Conservation (phyloP, 257 asterid species). For the Plectranthus barbatus region DNA sequence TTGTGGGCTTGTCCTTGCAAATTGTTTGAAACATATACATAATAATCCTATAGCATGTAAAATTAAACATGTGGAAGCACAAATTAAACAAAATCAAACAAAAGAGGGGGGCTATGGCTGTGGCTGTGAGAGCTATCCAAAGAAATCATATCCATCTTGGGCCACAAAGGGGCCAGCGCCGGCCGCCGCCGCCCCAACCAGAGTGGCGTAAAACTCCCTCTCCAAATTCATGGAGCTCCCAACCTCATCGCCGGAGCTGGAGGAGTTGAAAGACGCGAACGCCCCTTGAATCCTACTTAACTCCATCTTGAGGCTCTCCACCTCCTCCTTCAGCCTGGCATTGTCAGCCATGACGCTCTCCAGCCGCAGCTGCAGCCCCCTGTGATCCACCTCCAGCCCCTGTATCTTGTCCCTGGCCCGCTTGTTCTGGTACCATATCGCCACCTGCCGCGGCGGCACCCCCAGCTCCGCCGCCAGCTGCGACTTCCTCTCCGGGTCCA, state of each 20-base stretch:
- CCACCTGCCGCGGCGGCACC: slow-evolving; percentile 49
- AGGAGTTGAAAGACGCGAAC: slow-evolving; percentile 22
- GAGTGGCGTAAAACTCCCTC: slow-evolving; percentile 34
- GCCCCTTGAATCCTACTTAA: slow-evolving; percentile 28
- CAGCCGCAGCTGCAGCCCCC: slow-evolving; percentile 29
- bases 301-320: slow-evolving; percentile 37
- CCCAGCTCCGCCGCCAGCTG: slow-evolving; percentile 51
- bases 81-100: too few relatives aligned
- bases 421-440: slow-evolving; percentile 71
- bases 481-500: slow-evolving; percentile 42
- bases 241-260: slow-evolving; percentile 44
- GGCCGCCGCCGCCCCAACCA: slow-evolving; percentile 33
- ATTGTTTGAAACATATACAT: too few relatives aligned
- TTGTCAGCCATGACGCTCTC: slow-evolving; percentile 33
- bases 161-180: slow-evolving; percentile 25
- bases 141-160: slow-evolving; percentile 26
- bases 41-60: too few relatives aligned
- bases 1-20: too few relatives aligned
- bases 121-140: too few relatives aligned
- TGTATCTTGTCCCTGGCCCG: slow-evolving; percentile 63
- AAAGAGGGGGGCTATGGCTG: too few relatives aligned
- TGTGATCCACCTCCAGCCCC: slow-evolving; percentile 46
- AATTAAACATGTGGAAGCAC: too few relatives aligned
- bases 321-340: slow-evolving; percentile 33
- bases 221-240: slow-evolving; percentile 35